Percentiles rank a stretch among this genome's conserved stretches.
Conservation (phyloP, 2,329 filamentous ascomycete genomes). For the Neopestalotiopsis sp. region DNA sequence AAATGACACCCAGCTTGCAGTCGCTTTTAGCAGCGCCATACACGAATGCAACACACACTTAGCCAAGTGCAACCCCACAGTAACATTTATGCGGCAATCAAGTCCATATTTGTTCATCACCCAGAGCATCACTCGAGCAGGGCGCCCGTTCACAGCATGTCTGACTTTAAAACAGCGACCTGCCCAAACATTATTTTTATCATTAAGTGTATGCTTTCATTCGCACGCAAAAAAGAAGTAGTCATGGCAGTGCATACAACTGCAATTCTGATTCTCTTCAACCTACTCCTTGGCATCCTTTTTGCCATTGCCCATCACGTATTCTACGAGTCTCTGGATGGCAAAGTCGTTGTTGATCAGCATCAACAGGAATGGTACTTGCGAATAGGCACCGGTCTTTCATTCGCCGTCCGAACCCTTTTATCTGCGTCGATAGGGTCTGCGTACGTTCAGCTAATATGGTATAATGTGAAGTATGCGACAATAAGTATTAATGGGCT, state of each 20-base stretch:
- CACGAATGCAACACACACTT: too few relatives aligned
- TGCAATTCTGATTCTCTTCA: not conserved
- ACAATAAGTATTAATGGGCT: not conserved
- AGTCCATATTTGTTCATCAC: too few relatives aligned
- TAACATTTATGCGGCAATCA: too few relatives aligned
- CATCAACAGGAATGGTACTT: not conserved
- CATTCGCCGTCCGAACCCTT: not conserved
- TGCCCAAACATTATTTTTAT: too few relatives aligned
- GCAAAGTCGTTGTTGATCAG: not conserved
- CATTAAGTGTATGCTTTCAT: too few relatives aligned
- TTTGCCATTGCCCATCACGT: not conserved
- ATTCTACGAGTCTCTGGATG: not conserved
- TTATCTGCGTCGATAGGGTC: not conserved
- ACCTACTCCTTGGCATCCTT: not conserved
- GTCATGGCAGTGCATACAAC: not conserved
- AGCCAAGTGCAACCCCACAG: too few relatives aligned
- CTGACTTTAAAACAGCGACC: too few relatives aligned
- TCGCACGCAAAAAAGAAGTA: too few relatives aligned
- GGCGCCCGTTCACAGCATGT: too few relatives aligned
- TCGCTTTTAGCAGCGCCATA: too few relatives aligned
- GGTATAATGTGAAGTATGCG: not conserved
- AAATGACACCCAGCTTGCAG: too few relatives aligned
- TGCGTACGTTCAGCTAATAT: not conserved
- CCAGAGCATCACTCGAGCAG: too few relatives aligned
- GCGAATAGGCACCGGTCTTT: not conserved